A percentile compares a stretch with the other conserved stretches of the same genome.
Evolutionary conservation across 148 eudicot species (phyloP).

Genomic region (Persicaria maculosa): DNA sequence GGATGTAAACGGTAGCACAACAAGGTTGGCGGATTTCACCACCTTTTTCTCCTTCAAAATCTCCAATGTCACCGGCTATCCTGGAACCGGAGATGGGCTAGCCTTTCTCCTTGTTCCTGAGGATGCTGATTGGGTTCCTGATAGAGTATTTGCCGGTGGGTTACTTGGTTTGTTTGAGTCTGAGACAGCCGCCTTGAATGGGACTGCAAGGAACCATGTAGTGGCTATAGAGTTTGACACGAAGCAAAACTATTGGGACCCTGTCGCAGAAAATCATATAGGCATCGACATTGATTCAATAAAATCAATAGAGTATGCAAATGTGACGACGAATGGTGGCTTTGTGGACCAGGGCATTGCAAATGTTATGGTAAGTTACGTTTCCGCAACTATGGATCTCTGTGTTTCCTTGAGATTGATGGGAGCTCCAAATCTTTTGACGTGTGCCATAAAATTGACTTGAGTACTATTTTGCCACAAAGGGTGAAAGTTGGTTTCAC

Average conservation of each 20-base stretch:
- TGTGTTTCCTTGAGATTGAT: constrained; percentile 34
- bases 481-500: constrained; percentile 45
- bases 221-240: constrained; percentile 42
- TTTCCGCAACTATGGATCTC: constrained; percentile 27
- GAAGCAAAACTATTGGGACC: background rate
- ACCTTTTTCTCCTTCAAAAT: constrained; percentile 41
- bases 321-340: constrained; percentile 37
- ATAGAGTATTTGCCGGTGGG: constrained; percentile 23
- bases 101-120: constrained; percentile 44
- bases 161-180: constrained; percentile 54
- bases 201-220: constrained; percentile 25
- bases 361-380: constrained; percentile 37
- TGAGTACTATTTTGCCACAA: constrained; percentile 32
- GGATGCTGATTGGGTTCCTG: constrained; percentile 38
- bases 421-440: constrained; percentile 19
- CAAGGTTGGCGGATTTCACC: constrained; percentile 31
- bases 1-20: no score
- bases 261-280: constrained; percentile 4
- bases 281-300: no score
- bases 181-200: constrained; percentile 15
- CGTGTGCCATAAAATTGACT: constrained; percentile 30
- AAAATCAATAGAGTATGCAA: constrained; percentile 13
- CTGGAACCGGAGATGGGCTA: constrained; percentile 33
- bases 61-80: constrained; percentile 16
- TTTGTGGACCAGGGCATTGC: constrained; percentile 30